Evolutionary conservation across 768 basidiomycete genomes (phyloP).

Genomic region (Kwoniella dendrophila): DNA sequence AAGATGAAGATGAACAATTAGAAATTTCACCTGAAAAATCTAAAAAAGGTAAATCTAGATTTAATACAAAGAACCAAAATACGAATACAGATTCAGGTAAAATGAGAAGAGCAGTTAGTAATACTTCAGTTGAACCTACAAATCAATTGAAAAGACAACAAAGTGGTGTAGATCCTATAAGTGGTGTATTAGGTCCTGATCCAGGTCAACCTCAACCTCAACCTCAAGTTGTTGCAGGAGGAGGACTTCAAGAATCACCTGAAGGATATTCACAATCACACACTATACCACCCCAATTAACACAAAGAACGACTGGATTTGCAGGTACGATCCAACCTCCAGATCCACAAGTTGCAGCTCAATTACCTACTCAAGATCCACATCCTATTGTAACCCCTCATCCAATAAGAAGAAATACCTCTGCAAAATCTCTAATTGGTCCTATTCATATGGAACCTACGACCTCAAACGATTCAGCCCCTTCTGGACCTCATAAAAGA

Average conservation of each 20-base stretch:
- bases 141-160: background rate
- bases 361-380: constrained; percentile 17
- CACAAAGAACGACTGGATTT: constrained; percentile 38
- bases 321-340: constrained; percentile 36
- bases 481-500: background rate
- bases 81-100: constrained; percentile 8
- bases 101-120: constrained; percentile 39
- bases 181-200: no score
- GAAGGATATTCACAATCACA: no score
- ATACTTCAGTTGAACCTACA: constrained; percentile 32
- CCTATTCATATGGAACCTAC: constrained; percentile 18
- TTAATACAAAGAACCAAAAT: background rate
- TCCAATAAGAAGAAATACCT: constrained; percentile 13
- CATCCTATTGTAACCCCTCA: constrained; percentile 25
- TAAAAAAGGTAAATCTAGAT: constrained; percentile 10
- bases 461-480: constrained; percentile 10
- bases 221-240: background rate
- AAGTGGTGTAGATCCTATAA: no score
- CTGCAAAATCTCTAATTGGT: constrained; percentile 19
- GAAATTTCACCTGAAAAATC: constrained; percentile 16
- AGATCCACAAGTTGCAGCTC: constrained; percentile 33
- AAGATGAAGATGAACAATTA: constrained; percentile 27
- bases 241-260: constrained; percentile 7
- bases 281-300: constrained; percentile 18
- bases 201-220: no score